A percentile compares a stretch with the other conserved stretches of the same genome.
phyloP scores from a whole-genome alignment of 2,329 filamentous ascomycete genomes.

The Juglanconis oblonga region DNA sequence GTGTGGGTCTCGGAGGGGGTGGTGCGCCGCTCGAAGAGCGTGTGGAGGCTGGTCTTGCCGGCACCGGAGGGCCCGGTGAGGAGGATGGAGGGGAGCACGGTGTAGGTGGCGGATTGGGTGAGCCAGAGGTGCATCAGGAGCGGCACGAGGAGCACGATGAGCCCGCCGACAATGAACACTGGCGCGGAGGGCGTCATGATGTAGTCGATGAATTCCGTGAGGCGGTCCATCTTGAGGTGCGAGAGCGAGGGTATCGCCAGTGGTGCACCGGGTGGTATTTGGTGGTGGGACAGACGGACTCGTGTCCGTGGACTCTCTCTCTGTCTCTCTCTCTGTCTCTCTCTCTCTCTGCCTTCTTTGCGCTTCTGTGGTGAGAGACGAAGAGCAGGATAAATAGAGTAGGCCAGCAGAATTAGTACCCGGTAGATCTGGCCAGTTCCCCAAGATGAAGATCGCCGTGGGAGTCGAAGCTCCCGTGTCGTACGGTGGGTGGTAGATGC shows the following conservation, averaged over 20 bases:
- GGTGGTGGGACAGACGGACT: too few species aligned
- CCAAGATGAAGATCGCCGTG: slow-evolving; percentile 5
- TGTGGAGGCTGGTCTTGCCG: slow-evolving; percentile 88
- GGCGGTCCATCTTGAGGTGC: slow-evolving; percentile 33
- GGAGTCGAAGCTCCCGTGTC: slow-evolving; percentile 11
- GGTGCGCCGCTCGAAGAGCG: slow-evolving; percentile 62
- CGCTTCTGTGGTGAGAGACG: not conserved
- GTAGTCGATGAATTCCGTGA: slow-evolving; percentile 44
- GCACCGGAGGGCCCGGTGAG: slow-evolving; percentile 76
- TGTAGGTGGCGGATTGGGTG: slow-evolving; percentile 64
- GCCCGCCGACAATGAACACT: slow-evolving; percentile 64
- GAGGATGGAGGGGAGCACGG: slow-evolving; percentile 71
- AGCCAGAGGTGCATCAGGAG: slow-evolving; percentile 74
- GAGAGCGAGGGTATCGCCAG: not conserved
- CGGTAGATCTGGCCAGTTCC: not conserved
- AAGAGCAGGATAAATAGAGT: not conserved
- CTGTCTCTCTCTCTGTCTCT: too few species aligned
- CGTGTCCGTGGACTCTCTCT: too few species aligned
- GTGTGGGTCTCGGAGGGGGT: slow-evolving; percentile 50
- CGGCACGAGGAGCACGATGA: slow-evolving; percentile 71
- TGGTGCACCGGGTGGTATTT: not conserved
- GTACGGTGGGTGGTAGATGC: slow-evolving; percentile 2
- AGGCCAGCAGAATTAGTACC: not conserved
- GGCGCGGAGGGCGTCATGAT: slow-evolving; percentile 58
- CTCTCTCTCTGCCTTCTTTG: too few species aligned